phyloP scores from a whole-genome alignment of 306 rosid species.

The Vigna radiata region DNA sequence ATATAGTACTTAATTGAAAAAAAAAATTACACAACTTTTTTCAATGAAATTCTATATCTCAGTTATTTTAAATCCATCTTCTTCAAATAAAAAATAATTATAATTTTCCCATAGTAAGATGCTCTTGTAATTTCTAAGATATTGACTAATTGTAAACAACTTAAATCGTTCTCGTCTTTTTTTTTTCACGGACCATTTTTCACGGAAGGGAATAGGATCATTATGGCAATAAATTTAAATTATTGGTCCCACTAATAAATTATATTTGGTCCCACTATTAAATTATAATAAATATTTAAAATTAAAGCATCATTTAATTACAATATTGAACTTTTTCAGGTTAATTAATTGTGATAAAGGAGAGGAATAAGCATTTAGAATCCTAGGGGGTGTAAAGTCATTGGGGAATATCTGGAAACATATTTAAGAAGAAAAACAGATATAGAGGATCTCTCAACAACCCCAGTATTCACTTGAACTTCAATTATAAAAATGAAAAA shows the following conservation, averaged over 20 bases:
- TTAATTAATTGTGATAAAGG: slow-evolving; percentile 14
- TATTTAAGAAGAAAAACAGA: neutral
- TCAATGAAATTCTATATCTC: neutral
- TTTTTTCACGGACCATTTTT: neutral
- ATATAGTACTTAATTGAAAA: too few species aligned
- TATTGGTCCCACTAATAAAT: slow-evolving; percentile 3
- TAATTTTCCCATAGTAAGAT: neutral
- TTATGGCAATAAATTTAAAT: neutral
- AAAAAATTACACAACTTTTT: too few species aligned
- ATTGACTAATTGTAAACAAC: neutral
- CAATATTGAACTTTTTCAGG: neutral
- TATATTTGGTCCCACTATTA: neutral
- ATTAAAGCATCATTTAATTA: neutral
- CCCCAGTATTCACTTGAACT: slow-evolving; percentile 8
- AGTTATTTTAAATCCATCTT: neutral
- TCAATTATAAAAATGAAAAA: neutral
- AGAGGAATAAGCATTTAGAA: slow-evolving; percentile 22
- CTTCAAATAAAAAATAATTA: neutral
- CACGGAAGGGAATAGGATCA: neutral
- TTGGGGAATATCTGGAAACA: slow-evolving; percentile 33
- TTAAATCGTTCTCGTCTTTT: neutral
- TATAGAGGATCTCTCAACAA: neutral
- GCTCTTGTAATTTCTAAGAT: neutral
- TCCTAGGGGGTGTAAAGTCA: neutral
- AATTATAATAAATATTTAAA: neutral